These are phyloP conservation scores for Candida dajiaensis DNA, from an alignment of 805 yeast species.

Conservation along the genomic window DNA sequence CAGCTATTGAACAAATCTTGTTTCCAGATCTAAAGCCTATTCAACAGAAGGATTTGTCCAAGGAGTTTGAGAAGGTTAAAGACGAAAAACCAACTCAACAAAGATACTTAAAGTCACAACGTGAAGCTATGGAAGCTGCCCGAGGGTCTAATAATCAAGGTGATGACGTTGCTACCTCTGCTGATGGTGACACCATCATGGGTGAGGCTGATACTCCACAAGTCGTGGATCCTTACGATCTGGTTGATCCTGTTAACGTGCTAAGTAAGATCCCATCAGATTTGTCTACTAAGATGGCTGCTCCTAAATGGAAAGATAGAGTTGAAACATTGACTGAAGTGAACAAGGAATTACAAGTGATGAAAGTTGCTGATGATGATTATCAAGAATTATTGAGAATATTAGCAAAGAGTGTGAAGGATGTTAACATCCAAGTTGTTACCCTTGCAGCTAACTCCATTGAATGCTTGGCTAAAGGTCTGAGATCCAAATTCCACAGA, in stretches of 20 bases:
- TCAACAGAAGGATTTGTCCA: slow-evolving; percentile 78
- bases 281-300: slow-evolving; percentile 46
- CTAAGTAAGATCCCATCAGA: slow-evolving; percentile 60
- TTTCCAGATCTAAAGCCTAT: slow-evolving; percentile 80
- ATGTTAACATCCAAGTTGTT: slow-evolving; percentile 85
- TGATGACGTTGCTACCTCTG: slow-evolving; percentile 3
- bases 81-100: slow-evolving; percentile 42
- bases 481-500: slow-evolving; percentile 48
- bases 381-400: slow-evolving; percentile 56
- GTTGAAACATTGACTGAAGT: slow-evolving; percentile 74
- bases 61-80: slow-evolving; percentile 53
- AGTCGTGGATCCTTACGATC: slow-evolving; percentile 58
- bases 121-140: slow-evolving; percentile 31
- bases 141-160: slow-evolving; percentile 5
- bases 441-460: slow-evolving; percentile 68
- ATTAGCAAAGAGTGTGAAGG: slow-evolving; percentile 71
- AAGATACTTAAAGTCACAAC: slow-evolving; percentile 50
- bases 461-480: slow-evolving; percentile 57
- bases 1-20: slow-evolving; percentile 46
- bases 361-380: slow-evolving; percentile 57
- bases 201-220: slow-evolving; percentile 22
- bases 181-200: slow-evolving; percentile 21
- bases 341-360: slow-evolving; percentile 41
- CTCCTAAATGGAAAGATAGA: slow-evolving; percentile 87
- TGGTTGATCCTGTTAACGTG: slow-evolving; percentile 66